phyloP scores from a whole-genome alignment of 1,284 basidiomycete genomes.

The Malassezia caprae region DNA sequence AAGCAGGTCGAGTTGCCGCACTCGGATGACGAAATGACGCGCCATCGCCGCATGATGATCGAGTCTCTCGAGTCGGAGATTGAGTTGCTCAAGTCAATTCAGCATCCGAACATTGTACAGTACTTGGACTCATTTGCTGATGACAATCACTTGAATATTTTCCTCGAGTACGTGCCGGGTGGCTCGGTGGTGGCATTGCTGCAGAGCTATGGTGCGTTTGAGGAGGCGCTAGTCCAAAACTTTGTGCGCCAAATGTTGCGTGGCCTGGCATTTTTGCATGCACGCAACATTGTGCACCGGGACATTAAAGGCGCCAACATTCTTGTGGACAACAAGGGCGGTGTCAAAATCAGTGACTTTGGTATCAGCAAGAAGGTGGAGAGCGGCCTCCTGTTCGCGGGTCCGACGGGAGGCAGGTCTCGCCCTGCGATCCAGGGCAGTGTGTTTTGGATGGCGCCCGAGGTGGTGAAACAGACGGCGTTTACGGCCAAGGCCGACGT shows the following conservation, averaged over 20 bases:
- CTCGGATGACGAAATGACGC: conserved; percentile 74
- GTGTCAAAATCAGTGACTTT: conserved; percentile 97
- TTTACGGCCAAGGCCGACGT: conserved; percentile 95
- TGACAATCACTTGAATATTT: conserved; percentile 72
- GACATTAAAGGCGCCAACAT: conserved; percentile 99
- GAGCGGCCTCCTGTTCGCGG: conserved; percentile 52
- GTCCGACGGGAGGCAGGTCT: background rate
- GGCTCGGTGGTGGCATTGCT: conserved; percentile 88
- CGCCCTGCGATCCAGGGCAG: conserved; percentile 13
- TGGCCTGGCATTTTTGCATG: conserved; percentile 85
- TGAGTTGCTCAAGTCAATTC: conserved; percentile 82
- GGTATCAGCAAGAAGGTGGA: conserved; percentile 98
- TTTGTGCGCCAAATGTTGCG: conserved; percentile 88
- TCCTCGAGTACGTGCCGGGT: conserved; percentile 96
- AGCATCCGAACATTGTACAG: conserved; percentile 96
- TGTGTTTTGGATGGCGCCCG: conserved; percentile 50
- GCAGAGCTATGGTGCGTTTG: conserved; percentile 89
- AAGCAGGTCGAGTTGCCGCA: conserved; percentile 95
- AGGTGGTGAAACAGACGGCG: conserved; percentile 88
- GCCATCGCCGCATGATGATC: conserved; percentile 87
- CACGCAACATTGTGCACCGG: conserved; percentile 88
- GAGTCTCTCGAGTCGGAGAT: conserved; percentile 91
- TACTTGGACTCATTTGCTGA: conserved; percentile 57
- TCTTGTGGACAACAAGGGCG: conserved; percentile 94
- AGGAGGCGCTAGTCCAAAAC: conserved; percentile 83